phyloP scores from a whole-genome alignment of 2,329 filamentous ascomycete genomes.

The Clarireedia monteithiana region DNA sequence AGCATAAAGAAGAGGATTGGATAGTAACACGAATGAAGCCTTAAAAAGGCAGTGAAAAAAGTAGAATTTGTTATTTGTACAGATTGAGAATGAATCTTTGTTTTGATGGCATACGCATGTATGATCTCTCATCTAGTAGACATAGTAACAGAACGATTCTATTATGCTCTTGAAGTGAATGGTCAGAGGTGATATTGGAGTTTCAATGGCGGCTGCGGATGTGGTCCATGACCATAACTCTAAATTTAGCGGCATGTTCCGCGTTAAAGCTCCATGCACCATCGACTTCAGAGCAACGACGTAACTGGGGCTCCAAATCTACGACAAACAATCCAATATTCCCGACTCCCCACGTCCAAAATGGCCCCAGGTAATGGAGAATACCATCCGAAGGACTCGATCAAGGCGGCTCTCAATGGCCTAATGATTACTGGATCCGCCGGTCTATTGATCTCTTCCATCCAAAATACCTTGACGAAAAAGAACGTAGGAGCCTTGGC shows the following conservation, averaged over 20 bases:
- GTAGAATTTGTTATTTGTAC: neutral
- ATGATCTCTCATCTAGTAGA: conserved; percentile 2
- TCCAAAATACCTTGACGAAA: conserved; percentile 81
- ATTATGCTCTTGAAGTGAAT: too few relatives aligned
- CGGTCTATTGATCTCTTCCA: conserved; percentile 65
- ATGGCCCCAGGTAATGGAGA: conserved; percentile 43
- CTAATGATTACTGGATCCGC: conserved; percentile 56
- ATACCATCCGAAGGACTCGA: conserved; percentile 69
- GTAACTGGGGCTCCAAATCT: neutral
- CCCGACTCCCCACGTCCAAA: conserved; percentile 19
- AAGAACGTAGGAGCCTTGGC: conserved; percentile 74
- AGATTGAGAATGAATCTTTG: too few relatives aligned
- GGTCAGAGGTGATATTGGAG: neutral
- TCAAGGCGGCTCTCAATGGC: conserved; percentile 58
- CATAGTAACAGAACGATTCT: too few relatives aligned
- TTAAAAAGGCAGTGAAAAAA: neutral
- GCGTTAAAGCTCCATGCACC: neutral
- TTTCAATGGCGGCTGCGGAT: neutral
- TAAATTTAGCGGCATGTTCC: conserved; percentile 6
- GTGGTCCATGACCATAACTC: neutral
- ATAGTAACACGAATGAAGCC: neutral
- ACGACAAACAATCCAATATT: neutral
- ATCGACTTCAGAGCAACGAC: conserved; percentile 19
- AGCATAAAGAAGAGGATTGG: neutral
- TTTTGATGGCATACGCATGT: neutral